Evolutionary conservation across 202 grass and related monocot genomes (phyloP).

Genomic region (Zoysia matrella): DNA sequence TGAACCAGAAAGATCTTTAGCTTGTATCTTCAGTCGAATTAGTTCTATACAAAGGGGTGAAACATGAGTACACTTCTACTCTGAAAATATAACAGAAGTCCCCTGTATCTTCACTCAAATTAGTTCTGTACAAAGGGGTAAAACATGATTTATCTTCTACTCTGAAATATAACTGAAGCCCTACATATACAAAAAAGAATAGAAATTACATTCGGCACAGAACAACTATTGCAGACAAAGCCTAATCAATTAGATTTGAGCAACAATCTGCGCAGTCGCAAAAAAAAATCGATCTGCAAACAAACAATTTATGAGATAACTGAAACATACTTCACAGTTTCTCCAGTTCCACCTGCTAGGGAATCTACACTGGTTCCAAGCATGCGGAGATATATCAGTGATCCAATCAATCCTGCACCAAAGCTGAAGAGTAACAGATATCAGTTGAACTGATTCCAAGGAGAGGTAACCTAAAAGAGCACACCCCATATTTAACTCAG

Average conservation of each 20-base stretch:
- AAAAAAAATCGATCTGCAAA: not conserved
- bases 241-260: not conserved
- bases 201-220: conserved; percentile 3
- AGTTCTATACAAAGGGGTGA: conserved; percentile 16
- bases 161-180: not conserved
- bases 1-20: not conserved
- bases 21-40: conserved; percentile 6
- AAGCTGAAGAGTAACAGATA: conserved; percentile 65
- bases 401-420: conserved; percentile 84
- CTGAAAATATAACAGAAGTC: not conserved
- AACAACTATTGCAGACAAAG: conserved; percentile 27
- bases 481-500: conserved; percentile 7
- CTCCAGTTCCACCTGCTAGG: conserved; percentile 76
- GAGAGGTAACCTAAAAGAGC: not conserved
- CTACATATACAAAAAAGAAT: conserved; percentile 20
- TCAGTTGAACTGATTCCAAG: conserved; percentile 24
- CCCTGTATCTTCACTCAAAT: no score
- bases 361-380: conserved; percentile 95
- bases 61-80: not conserved
- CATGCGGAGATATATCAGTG: conserved; percentile 88
- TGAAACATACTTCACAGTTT: conserved; percentile 70
- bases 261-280: not conserved
- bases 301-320: not conserved
- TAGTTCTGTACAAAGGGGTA: no score
- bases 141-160: no score